Evolutionary conservation across 2,329 filamentous ascomycete genomes (phyloP), one percentile per base, ranked within the genome.

Genomic region (Sclerotinia minor): DNA sequence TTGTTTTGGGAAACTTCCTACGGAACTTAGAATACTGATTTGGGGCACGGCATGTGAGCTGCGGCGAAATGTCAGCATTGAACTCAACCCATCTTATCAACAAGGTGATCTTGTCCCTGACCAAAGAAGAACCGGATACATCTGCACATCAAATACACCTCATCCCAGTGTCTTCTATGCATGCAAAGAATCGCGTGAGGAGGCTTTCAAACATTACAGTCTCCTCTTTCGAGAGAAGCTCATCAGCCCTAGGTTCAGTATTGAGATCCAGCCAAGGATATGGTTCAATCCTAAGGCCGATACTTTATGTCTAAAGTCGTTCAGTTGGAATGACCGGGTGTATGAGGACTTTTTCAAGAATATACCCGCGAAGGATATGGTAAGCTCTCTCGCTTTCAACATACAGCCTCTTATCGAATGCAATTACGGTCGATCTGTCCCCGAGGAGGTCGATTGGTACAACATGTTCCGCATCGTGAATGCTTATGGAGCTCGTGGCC

Each of bases 191-290:
- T 50, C 65, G 17, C 50, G 65, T 45, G 49, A 53, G 19, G 57
- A 63, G 9, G 57, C 49, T 26, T 45, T 63, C 4, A 67, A 54
- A 49, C 26, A 67, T 38, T 67, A 63, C 49, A 63, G 35, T 54
- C 38, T 63, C 21, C 45, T 24, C 26, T 61, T 67, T 24, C 26
- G 55, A 44, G 52, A 26, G 17, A 52, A 52, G 9, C 17, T 53
- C 21, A 5, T 13, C 11, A 47, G 21, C 17, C 1, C 15, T 6
- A 35, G 26, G 47, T 44, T 49, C 8, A 49, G 26, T 5, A 32
- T 65, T 15, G 29, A 54, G 11, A 24, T 26, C 6, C 57, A 11
- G 24, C 35, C 57, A 38, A 53, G n/a, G 19, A 63, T 67, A 47
- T 61, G 38, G 49, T 54, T 26, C 21, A 67, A 67, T 32, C 26